Conservation (phyloP, 2,329 filamentous ascomycete genomes). For the Neofusicoccum sp. region DNA sequence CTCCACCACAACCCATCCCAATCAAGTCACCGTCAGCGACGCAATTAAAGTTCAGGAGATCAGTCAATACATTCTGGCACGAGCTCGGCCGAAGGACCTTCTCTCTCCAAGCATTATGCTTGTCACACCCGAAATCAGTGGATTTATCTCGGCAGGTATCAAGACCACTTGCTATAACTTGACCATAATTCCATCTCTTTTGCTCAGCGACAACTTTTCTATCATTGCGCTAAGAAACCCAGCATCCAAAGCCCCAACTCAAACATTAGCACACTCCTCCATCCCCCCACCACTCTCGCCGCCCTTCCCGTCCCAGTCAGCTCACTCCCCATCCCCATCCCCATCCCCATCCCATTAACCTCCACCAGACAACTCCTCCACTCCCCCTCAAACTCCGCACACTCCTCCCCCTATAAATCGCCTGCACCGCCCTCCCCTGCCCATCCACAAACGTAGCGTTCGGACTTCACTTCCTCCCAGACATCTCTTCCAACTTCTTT, state of each 20-base stretch:
- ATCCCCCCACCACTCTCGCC: not conserved
- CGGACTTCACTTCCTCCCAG: constrained; percentile 54
- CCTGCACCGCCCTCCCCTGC: constrained; percentile 51
- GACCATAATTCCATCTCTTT: too few relatives aligned
- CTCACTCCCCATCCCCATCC: not conserved
- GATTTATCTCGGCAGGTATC: too few relatives aligned
- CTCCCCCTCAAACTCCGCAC: constrained; percentile 33
- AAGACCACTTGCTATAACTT: too few relatives aligned
- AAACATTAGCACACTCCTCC: not conserved
- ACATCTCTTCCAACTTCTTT: constrained; percentile 49
- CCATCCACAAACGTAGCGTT: constrained; percentile 46
- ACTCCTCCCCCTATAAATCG: constrained; percentile 56
- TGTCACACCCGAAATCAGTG: too few relatives aligned
- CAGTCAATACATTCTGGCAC: too few relatives aligned
- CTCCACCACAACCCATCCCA: not conserved
- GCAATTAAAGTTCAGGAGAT: not conserved
- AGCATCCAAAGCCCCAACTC: not conserved
- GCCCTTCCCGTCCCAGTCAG: not conserved
- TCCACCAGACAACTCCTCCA: not conserved
- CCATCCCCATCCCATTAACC: not conserved
- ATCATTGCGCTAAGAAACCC: too few relatives aligned
- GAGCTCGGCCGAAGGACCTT: too few relatives aligned
- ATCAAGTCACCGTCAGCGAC: not conserved
- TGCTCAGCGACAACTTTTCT: too few relatives aligned
- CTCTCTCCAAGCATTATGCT: too few relatives aligned